Base-by-base conservation (phyloP, 495 filamentous ascomycete genomes). In the Coniosporium apollinis region DNA sequence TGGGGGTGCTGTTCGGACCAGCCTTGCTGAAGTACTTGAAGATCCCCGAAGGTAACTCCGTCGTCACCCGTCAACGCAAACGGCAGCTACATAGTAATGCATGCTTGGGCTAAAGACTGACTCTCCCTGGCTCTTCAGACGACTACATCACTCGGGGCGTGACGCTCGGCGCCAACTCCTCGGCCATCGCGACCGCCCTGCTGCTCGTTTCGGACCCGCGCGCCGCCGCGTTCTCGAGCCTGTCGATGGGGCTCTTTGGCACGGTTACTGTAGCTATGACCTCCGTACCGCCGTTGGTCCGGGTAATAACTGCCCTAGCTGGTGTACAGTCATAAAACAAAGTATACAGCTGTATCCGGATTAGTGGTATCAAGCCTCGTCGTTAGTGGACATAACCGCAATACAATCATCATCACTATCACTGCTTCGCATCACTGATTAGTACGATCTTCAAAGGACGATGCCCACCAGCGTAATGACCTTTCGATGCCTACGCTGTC, bases 51-150 rank as follows among this genome's bases (percentile, higher is more conserved):
- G 64, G 61, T 62, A 17, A 33, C 50, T 43, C 24, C 9, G 1
- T 26, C n/a, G n/a, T 85, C 82, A 47, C 82, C 75, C 38, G 74
- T 62, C 51, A 91, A 48, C 37, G 62, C 66, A 48, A 84, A 85
- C 16, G 87, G 53, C 41, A 72, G 65, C 34, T 62, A 66, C 48
- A 86, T 60, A n/a, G n/a, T n/a, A n/a, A n/a, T n/a, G n/a, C n/a
- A n/a, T n/a, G n/a, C n/a, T n/a, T n/a, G n/a, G n/a, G n/a, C n/a
- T n/a, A n/a, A n/a, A n/a, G n/a, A 2, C 24, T 26, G 24, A 26
- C 24, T 8, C 24, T 13, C 24, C 9, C 9, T 26, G 7, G 7
- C 7, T n/a, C 22, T n/a, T 6, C 33, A 65, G 64, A 68, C 30
- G 68, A 70, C 26, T 72, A 70, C 38, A 66, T 73, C 9, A 67